Percentiles rank a stretch among this genome's conserved stretches.
Evolutionary conservation across 1,284 basidiomycete species (phyloP).

Genomic region (Veloporphyrellus conicus): DNA sequence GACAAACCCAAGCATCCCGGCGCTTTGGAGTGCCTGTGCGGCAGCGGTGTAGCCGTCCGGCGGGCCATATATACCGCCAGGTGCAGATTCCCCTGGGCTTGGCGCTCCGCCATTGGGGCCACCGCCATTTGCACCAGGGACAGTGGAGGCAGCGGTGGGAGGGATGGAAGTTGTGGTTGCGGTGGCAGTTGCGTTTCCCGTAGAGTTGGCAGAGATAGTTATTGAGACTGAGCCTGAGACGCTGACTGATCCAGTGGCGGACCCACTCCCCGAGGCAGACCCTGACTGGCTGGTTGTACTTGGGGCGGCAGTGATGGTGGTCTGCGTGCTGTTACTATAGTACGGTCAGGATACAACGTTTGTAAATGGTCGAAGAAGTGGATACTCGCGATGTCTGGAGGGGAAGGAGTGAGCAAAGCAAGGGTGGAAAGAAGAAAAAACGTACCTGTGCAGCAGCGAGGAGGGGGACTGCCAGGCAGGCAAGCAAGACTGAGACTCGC

Average conservation of each 20-base stretch:
- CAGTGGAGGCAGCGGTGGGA: conserved; percentile 53
- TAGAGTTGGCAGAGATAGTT: conserved; percentile 16
- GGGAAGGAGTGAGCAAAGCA: conserved; percentile 5
- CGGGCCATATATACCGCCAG: conserved; percentile 52
- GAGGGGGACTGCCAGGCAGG: conserved; percentile 22
- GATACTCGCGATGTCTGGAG: conserved; percentile 29
- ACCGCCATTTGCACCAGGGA: conserved; percentile 49
- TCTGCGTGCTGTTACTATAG: conserved; percentile 37
- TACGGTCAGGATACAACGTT: conserved; percentile 36
- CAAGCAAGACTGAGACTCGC: conserved; percentile 22
- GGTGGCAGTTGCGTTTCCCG: conserved; percentile 33
- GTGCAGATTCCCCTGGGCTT: conserved; percentile 39
- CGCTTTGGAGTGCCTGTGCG: conserved; percentile 42
- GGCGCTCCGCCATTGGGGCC: conserved; percentile 46
- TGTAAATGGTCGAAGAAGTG: conserved; percentile 22
- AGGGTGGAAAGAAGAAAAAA: not conserved
- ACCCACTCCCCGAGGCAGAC: conserved; percentile 23
- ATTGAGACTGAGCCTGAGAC: conserved; percentile 19
- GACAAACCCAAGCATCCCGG: conserved; percentile 32
- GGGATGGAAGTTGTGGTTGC: conserved; percentile 35
- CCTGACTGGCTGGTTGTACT: conserved; percentile 26
- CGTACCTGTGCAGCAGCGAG: conserved; percentile 30
- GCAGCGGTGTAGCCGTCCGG: conserved; percentile 58
- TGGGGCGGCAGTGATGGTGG: conserved; percentile 44
- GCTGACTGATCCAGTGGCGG: conserved; percentile 22